phyloP scores from a whole-genome alignment of 805 yeast species.

The fission yeast (Schizosaccharomyces pombe) region DNA sequence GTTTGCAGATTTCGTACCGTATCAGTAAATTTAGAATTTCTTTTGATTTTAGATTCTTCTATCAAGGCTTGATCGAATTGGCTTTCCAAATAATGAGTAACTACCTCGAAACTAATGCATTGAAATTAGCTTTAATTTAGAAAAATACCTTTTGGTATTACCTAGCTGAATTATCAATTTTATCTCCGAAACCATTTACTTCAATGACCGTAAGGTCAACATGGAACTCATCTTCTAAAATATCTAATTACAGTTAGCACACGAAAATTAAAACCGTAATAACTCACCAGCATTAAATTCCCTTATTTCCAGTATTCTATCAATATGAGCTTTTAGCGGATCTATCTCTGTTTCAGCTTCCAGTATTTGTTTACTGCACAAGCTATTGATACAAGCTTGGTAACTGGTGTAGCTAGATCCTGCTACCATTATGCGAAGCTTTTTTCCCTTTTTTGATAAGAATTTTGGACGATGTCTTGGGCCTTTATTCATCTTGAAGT shows the following conservation, averaged over 20 bases:
- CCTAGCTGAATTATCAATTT: conserved; percentile 36
- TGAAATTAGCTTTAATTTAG: background rate
- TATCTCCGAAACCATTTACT: conserved; percentile 62
- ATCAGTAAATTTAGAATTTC: conserved; percentile 50
- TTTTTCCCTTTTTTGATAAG: conserved; percentile 27
- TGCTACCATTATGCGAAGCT: conserved; percentile 42
- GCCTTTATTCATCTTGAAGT: background rate
- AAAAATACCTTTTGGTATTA: conserved; percentile 13
- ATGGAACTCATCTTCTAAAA: conserved; percentile 29
- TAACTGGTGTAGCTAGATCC: conserved; percentile 61
- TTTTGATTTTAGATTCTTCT: conserved; percentile 50
- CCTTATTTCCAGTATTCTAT: conserved; percentile 21
- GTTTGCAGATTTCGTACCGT: conserved; percentile 11
- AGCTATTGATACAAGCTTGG: conserved; percentile 44
- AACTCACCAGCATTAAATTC: conserved; percentile 16
- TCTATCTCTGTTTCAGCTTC: conserved; percentile 12
- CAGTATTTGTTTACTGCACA: conserved; percentile 31
- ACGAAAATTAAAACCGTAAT: background rate
- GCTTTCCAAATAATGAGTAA: conserved; percentile 30
- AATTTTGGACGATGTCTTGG: background rate
- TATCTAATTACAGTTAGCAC: conserved; percentile 17
- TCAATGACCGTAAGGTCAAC: conserved; percentile 36
- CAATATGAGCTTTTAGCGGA: conserved; percentile 17
- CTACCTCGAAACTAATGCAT: conserved; percentile 10
- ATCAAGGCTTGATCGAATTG: conserved; percentile 51